Conservation (phyloP, 2,329 filamentous ascomycete species). For the Elsinoe perseae region DNA sequence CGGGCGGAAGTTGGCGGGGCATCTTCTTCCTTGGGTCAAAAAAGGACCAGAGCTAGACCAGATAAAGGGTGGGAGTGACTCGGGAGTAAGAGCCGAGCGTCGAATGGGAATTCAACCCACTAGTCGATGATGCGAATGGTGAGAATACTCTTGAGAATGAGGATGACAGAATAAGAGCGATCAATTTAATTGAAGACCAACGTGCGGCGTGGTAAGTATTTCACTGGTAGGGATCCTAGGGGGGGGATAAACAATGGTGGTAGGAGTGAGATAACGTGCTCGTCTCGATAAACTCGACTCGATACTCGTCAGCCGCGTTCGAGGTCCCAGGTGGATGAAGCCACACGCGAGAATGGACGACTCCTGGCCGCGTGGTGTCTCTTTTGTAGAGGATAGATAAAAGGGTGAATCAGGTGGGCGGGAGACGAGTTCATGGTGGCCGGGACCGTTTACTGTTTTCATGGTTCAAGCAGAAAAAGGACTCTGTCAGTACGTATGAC, state of each 20-base stretch:
- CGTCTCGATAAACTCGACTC: constrained; percentile 4
- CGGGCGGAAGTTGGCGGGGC: constrained; percentile 14
- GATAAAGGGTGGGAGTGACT: background rate
- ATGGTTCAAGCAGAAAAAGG: background rate
- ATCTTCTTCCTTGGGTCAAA: constrained; percentile 15
- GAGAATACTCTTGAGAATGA: no score
- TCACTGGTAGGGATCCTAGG: background rate
- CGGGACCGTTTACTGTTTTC: constrained; percentile 4
- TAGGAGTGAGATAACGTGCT: constrained; percentile 4
- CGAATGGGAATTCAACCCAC: constrained; percentile 13
- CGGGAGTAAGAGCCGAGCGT: constrained; percentile 6
- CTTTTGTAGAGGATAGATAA: background rate
- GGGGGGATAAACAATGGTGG: background rate
- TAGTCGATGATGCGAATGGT: no score
- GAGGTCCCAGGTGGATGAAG: constrained; percentile 1
- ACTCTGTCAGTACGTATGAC: background rate
- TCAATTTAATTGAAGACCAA: constrained; percentile 2
- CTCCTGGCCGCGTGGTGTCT: background rate
- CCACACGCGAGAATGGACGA: background rate
- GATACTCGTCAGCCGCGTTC: constrained; percentile 2
- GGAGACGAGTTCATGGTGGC: background rate
- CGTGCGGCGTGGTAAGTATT: constrained; percentile 3
- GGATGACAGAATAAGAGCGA: no score
- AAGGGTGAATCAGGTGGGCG: no score
- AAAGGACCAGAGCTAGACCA: background rate